These are phyloP conservation scores for Yamagishiella unicocca DNA, from an alignment of 139 green algal species.

Conservation along the genomic window DNA sequence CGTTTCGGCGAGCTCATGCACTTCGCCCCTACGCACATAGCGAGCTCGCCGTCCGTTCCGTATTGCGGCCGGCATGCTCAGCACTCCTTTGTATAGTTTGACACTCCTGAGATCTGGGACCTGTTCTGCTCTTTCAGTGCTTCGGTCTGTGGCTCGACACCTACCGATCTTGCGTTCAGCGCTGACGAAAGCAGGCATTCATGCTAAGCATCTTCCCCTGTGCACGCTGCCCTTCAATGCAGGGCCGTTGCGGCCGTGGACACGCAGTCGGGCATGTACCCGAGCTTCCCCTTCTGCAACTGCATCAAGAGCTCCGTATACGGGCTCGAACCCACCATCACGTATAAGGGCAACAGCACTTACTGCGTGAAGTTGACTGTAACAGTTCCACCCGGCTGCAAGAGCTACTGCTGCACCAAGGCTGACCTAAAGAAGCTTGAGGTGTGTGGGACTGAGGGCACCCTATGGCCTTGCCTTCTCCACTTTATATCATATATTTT, in stretches of 20 bases:
- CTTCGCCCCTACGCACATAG: no score
- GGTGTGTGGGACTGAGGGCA: background rate
- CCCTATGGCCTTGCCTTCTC: background rate
- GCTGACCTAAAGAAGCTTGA: constrained; percentile 26
- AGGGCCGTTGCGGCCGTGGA: no score
- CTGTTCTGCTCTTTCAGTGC: background rate
- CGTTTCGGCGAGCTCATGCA: no score
- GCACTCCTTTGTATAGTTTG: background rate
- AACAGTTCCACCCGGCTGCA: background rate
- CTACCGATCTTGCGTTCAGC: background rate
- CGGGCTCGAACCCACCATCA: background rate
- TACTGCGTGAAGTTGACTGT: constrained; percentile 18
- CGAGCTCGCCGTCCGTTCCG: no score
- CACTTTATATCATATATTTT: background rate
- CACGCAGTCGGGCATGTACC: background rate
- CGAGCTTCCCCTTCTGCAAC: background rate
- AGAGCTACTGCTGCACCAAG: background rate
- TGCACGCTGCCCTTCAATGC: no score
- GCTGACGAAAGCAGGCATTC: background rate
- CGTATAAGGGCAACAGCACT: background rate
- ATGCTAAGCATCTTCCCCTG: background rate
- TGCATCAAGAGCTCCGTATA: background rate
- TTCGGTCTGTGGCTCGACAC: background rate
- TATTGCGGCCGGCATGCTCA: no score
- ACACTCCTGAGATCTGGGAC: background rate